Evolutionary conservation across 768 basidiomycete genomes (phyloP), one percentile per base, ranked within the genome.

Genomic region (Panellus pusillus): DNA sequence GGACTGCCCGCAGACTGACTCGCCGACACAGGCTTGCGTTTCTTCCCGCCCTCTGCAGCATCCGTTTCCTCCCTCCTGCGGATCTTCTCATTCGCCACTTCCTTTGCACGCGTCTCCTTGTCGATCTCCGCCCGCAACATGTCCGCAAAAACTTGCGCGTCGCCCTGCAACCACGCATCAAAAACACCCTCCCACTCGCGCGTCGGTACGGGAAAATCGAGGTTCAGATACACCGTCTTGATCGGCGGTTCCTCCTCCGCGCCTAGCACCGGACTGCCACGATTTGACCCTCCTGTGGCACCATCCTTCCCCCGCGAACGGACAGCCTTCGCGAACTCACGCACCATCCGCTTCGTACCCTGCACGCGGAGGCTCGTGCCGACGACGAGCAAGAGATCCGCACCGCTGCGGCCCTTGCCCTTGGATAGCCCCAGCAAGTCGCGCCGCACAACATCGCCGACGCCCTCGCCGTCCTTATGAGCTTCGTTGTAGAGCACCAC

Each of bases 401-500:
- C 90, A 4, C 87, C 83, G 42, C 80, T 81, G 55, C 84, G 75
- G 2, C 84, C 84, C 61, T 84, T 87, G 13, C 84, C 82, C 59
- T 82, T 82, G 3, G 78, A 80, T 8, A 80, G 75, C 8, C 90
- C 89, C 49, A 91, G 76, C 50, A 96, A 71, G 66, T 97, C 94
- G 59, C 80, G 81, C 62, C 84, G 74, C n/a, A 94, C 91, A 18
- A 87, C 79, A 49, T 89, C 83, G 1, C 94, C 94, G 2, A 96
- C 91, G 18, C 83, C 82, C 62, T 94, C 91, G 4, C 91, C 93
- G 57, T 93, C 84, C 68, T 82, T 86, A 70, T 96, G 93, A 43
- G 77, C 75, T 68, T 96, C 94, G 59, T 93, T 93, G 66, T 97
- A 97, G 19, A 97, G 71, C 0, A 97, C 91, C 3, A 97, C 92